Evolutionary conservation across 2,329 filamentous ascomycete genomes (phyloP).

Genomic region (Neonectria punicea): DNA sequence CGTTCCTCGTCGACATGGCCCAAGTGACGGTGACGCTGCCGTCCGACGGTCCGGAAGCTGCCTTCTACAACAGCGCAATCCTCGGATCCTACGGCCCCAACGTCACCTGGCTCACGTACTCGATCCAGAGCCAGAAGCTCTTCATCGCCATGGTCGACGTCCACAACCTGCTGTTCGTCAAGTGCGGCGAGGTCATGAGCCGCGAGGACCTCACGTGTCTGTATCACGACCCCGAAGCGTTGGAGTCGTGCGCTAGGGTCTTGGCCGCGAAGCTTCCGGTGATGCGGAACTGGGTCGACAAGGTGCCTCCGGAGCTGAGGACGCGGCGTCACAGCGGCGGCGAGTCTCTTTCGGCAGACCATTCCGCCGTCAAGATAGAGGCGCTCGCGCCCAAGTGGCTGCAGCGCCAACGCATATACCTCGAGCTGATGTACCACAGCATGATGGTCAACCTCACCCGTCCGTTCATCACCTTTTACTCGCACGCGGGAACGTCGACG

Average conservation of each 20-base stretch:
- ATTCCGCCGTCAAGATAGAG: slow-evolving; percentile 38
- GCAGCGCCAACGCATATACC: slow-evolving; percentile 51
- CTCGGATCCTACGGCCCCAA: slow-evolving; percentile 27
- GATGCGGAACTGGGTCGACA: slow-evolving; percentile 37
- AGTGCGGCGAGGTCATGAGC: slow-evolving; percentile 24
- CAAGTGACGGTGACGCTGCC: slow-evolving; percentile 51
- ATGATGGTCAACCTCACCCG: slow-evolving; percentile 51
- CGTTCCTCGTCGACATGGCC: slow-evolving; percentile 49
- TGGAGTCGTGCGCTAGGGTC: slow-evolving; percentile 32
- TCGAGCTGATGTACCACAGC: slow-evolving; percentile 55
- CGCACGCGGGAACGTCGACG: slow-evolving; percentile 19
- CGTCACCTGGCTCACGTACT: slow-evolving; percentile 39
- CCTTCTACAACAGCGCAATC: slow-evolving; percentile 22
- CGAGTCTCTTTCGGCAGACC: slow-evolving; percentile 49
- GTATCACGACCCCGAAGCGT: slow-evolving; percentile 30
- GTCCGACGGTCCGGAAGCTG: slow-evolving; percentile 27
- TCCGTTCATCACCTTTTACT: slow-evolving; percentile 51
- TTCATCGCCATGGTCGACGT: slow-evolving; percentile 34
- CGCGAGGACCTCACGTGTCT: slow-evolving; percentile 14
- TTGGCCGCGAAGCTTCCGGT: slow-evolving; percentile 45
- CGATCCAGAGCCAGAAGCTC: slow-evolving; percentile 26
- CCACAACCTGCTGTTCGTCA: slow-evolving; percentile 45
- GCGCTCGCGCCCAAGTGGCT: slow-evolving; percentile 53
- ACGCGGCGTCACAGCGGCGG: slow-evolving; percentile 44
- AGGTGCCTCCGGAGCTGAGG: slow-evolving; percentile 51